Evolutionary conservation across 192 early-diverging fungal genomes (phyloP).

Genomic region (Coemansia aciculifera): DNA sequence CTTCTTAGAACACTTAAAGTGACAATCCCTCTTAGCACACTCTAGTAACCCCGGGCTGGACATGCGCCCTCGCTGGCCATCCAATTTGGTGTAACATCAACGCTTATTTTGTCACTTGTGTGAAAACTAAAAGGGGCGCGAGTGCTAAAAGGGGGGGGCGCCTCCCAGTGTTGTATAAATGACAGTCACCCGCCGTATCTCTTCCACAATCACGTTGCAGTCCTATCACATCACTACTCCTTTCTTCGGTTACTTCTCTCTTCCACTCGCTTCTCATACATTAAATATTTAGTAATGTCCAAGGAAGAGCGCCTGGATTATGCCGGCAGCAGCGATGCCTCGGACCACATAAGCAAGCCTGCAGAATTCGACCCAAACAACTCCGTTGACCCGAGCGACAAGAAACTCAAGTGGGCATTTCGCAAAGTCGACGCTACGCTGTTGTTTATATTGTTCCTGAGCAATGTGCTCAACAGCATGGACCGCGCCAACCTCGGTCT

Average conservation of each 20-base stretch:
- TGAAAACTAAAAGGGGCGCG: background rate
- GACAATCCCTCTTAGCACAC: background rate
- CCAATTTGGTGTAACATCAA: background rate
- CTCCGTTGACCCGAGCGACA: conserved; percentile 6
- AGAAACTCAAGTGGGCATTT: conserved; percentile 41
- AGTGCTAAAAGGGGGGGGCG: background rate
- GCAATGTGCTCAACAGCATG: conserved; percentile 51
- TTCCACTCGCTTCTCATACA: background rate
- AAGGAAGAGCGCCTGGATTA: background rate
- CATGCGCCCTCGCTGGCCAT: background rate
- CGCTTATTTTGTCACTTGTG: background rate
- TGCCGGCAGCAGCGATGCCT: background rate
- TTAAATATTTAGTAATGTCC: background rate
- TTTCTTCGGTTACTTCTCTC: background rate
- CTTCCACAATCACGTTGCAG: too few species aligned
- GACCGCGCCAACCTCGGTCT: conserved; percentile 46
- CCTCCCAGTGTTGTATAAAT: background rate
- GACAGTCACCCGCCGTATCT: background rate
- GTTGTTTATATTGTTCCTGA: conserved; percentile 37
- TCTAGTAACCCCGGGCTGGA: background rate
- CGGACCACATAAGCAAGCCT: background rate
- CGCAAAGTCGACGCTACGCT: conserved; percentile 45
- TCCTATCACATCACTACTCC: background rate
- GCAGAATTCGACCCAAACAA: background rate
- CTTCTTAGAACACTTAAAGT: background rate